Evolutionary conservation across 192 early-diverging fungal species (phyloP), one percentile per base, ranked within the genome.

Genomic region (Jimgerdemannia flammicorona): DNA sequence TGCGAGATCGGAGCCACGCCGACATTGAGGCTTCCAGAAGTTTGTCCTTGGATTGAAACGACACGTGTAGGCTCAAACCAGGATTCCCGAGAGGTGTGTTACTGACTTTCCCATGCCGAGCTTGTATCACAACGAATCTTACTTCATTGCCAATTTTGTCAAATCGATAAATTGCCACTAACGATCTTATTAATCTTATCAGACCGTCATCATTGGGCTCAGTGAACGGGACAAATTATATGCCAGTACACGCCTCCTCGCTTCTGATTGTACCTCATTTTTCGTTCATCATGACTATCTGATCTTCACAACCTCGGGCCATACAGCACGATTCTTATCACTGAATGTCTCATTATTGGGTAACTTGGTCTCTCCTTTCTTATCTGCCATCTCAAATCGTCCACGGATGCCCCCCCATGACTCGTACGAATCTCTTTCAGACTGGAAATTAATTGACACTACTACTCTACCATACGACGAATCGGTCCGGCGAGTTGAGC

Each of bases 201-300:
- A 88, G 73, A 77, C 71, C 66, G 73, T 87, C 10, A 79, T 95
- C 9, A 83, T 98, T 76, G 96, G 91, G 7, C 87, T 96, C 29
- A 90, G 88, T 0, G 81, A 88, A 40, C 89, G 94, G 74, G 93
- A 94, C 81, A 93, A 93, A 72, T 88, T 99, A n/a, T 97, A 92
- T 81, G 90, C 88, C 44, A 91, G 93, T 68, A 82, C 84, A 65
- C 89, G 80, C 4, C 73, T 94, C 40, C 74, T 99, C 10, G 88
- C 93, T 40, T 77, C 89, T 0, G 93, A 93, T 7, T 94, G 91
- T 70, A 95, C 95, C 17, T 98, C 96, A 14, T 98, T 95, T 74
- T 93, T 88, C 66, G 69, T 97, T 42, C 94, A 95, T 71, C 85
- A 87, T 71, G 88, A 94, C 70, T 94, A 92, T 78, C 79, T 99